phyloP scores from a whole-genome alignment of 2,329 filamentous ascomycete species.

The Scopulariopsis brevicaulis region DNA sequence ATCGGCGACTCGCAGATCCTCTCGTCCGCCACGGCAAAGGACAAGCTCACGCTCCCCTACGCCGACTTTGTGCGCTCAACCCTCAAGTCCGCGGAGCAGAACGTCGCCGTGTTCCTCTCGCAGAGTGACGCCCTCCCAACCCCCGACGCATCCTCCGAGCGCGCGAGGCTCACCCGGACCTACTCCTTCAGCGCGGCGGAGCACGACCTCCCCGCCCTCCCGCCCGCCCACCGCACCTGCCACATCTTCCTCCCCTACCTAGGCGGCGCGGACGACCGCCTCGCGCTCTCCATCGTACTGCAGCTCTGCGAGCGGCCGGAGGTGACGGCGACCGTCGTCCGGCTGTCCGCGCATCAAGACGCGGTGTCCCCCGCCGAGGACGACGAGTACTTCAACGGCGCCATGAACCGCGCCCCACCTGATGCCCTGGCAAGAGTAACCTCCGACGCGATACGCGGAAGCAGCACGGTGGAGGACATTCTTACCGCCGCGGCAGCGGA shows the following conservation, averaged over 20 bases:
- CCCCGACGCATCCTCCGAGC: constrained; percentile 11
- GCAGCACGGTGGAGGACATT: constrained; percentile 2
- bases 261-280: constrained; percentile 62
- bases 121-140: constrained; percentile 20
- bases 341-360: constrained; percentile 14
- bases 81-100: constrained; percentile 51
- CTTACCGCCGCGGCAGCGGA: not conserved
- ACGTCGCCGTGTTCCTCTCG: constrained; percentile 72
- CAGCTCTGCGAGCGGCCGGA: constrained; percentile 72
- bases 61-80: constrained; percentile 61
- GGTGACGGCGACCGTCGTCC: constrained; percentile 67
- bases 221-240: constrained; percentile 58
- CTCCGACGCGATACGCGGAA: not conserved
- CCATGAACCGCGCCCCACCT: not conserved
- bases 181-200: constrained; percentile 46
- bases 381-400: constrained; percentile 1
- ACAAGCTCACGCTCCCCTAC: constrained; percentile 41
- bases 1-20: constrained; percentile 52
- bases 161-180: constrained; percentile 29
- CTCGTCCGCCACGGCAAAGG: constrained; percentile 15
- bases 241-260: constrained; percentile 84
- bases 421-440: not conserved
- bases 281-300: constrained; percentile 69
- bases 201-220: constrained; percentile 42
- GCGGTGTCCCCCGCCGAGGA: not conserved